Evolutionary conservation across 345 rosid genomes (phyloP).

Genomic region (Erysimum cheiranthoides): DNA sequence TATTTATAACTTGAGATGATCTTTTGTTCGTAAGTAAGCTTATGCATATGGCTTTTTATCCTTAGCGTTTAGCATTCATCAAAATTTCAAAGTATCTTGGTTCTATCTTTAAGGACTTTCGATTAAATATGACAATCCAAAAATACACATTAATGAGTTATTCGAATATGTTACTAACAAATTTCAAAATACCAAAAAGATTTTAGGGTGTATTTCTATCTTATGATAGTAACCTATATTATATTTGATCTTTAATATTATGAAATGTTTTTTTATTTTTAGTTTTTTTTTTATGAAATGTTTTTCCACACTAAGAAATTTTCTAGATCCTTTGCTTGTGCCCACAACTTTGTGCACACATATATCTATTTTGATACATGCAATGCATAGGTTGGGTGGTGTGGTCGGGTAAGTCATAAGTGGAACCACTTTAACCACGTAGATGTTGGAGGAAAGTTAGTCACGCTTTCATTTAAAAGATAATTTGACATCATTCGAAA

Average conservation of each 20-base stretch:
- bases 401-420: constrained; percentile 41
- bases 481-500: constrained; percentile 45
- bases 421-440: constrained; percentile 42
- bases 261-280: too few relatives aligned
- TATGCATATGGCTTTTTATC: background rate
- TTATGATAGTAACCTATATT: background rate
- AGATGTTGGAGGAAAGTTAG: constrained; percentile 31
- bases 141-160: background rate
- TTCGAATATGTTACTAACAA: background rate
- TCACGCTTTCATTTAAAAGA: constrained; percentile 32
- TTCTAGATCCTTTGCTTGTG: background rate
- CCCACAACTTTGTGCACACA: constrained; percentile 24
- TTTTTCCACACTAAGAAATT: background rate
- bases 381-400: constrained; percentile 32
- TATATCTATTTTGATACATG: constrained; percentile 20
- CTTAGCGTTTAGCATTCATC: background rate
- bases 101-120: background rate
- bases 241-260: background rate
- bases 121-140: background rate
- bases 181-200: background rate
- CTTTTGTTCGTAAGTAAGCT: background rate
- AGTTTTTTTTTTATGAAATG: too few relatives aligned
- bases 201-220: background rate
- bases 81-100: background rate
- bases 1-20: background rate